Base-by-base conservation (phyloP, 2,329 filamentous ascomycete species). In the Cladosporium sp. region DNA sequence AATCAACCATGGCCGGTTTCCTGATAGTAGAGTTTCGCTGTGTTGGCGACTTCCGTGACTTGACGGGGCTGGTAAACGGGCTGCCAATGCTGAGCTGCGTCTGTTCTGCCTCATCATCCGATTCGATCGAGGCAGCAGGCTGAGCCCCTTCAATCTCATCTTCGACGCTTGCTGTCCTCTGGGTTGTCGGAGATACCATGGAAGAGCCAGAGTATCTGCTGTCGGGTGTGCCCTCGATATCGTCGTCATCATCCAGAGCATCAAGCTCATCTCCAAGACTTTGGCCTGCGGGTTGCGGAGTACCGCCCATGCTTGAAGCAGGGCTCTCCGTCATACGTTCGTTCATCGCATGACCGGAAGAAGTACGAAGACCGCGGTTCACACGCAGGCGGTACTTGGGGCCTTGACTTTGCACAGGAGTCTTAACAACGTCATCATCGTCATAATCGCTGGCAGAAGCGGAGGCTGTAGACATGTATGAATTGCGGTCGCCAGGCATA, bases 241-340 rank as follows among this genome's bases (percentile, higher is more conserved):
- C 87, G 55, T 89, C 88, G 5, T 53, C 47, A 17, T 52, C 42
- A 51, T 83, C 85, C 38, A 96, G 74, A 58, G 89, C 88, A 47
- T 87, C 89, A 37, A 99, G 79, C 69, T 99, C 93, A 36, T 90
- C 90, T 66, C 93, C 95, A 44, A 99, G 75, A 63, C 87, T 97
- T 73, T 96, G 88, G 13, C 82, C 79, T 56, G 74, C 73, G 44
- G 59, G 56, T 38, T 73, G 70, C n/a, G 72, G 69, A 7, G 72
- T 73, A 27, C 22, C n/a, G 37, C 68, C 70, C 27, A 53, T 54
- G 50, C 59, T 62, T 11, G 60, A 63, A 18, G 57, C 48, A 13
- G 63, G 62, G 50, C 62, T 61, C 9, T 62, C 59, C 3, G 50
- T 36, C 20, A 55, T 36, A 15, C 61, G 45, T 54, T 79, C 74